phyloP scores from a whole-genome alignment of 1,284 basidiomycete genomes.

The Pulchroboletus neoregius region DNA sequence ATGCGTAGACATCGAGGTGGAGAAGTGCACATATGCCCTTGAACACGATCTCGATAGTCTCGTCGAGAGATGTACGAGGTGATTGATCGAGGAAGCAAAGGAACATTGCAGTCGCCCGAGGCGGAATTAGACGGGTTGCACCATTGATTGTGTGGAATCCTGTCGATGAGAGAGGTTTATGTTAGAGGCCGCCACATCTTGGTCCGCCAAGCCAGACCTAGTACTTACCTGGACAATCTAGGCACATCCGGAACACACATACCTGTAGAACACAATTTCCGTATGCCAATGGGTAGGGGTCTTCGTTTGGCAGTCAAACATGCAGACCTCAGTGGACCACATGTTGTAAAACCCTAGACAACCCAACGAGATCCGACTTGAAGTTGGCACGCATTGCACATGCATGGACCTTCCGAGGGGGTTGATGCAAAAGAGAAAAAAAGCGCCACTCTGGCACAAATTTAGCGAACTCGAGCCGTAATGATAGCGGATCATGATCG shows the following conservation, averaged over 20 bases:
- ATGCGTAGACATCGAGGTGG: constrained; percentile 13
- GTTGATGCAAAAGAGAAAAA: too few relatives aligned
- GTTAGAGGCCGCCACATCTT: not conserved
- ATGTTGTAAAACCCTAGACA: constrained; percentile 7
- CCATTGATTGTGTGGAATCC: not conserved
- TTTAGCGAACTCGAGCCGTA: too few relatives aligned
- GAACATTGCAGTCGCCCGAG: not conserved
- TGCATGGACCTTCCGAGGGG: not conserved
- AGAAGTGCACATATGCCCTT: not conserved
- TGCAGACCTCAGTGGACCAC: not conserved
- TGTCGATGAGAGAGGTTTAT: not conserved
- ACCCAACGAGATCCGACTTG: not conserved
- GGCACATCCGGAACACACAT: not conserved
- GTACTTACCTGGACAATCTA: not conserved
- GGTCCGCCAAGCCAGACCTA: not conserved
- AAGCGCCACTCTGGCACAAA: too few relatives aligned
- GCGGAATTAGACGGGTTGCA: constrained; percentile 7
- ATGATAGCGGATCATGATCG: not conserved
- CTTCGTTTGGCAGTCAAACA: not conserved
- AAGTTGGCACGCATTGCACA: not conserved
- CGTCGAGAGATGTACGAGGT: not conserved
- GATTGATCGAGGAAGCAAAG: not conserved
- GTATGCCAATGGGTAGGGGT: too few relatives aligned
- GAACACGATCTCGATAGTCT: not conserved
- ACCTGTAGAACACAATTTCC: not conserved